Percentiles rank a stretch among this genome's conserved stretches.
phyloP scores from a whole-genome alignment of 768 basidiomycete species.

The Auriculariales sp. region DNA sequence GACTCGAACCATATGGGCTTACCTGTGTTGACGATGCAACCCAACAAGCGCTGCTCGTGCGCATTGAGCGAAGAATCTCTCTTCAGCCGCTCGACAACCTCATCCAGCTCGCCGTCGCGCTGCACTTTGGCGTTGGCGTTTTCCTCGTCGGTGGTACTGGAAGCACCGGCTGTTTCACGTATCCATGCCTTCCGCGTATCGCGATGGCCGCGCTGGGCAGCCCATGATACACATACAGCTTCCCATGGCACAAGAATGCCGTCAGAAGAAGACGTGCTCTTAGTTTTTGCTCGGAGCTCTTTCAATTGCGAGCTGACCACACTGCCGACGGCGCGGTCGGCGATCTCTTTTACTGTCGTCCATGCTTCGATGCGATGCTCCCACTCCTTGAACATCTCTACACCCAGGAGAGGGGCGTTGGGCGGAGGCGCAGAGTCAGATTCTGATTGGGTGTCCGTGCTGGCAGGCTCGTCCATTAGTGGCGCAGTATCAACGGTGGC shows the following conservation, averaged over 20 bases:
- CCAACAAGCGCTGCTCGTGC: constrained; percentile 69
- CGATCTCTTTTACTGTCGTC: constrained; percentile 54
- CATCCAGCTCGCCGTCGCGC: constrained; percentile 33
- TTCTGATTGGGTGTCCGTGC: constrained; percentile 5
- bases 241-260: constrained; percentile 53
- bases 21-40: constrained; percentile 79
- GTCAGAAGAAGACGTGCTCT: constrained; percentile 32
- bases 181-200: constrained; percentile 47
- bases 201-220: constrained; percentile 31
- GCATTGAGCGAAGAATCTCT: constrained; percentile 59
- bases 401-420: constrained; percentile 11
- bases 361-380: constrained; percentile 53
- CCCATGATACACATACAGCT: constrained; percentile 54
- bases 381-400: constrained; percentile 47
- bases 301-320: constrained; percentile 23
- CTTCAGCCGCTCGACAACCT: constrained; percentile 63
- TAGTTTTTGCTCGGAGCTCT: constrained; percentile 6
- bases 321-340: constrained; percentile 61
- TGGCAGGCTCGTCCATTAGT: background rate
- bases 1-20: constrained; percentile 16
- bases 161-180: constrained; percentile 28
- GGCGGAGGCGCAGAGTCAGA: constrained; percentile 11
- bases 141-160: constrained; percentile 20
- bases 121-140: constrained; percentile 22
- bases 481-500: background rate